Percentiles rank a stretch among this genome's conserved stretches.
These are phyloP conservation scores for Paecilomyces dactylethromorphus DNA, from an alignment of 2,329 filamentous ascomycete genomes.

Conservation along the genomic window DNA sequence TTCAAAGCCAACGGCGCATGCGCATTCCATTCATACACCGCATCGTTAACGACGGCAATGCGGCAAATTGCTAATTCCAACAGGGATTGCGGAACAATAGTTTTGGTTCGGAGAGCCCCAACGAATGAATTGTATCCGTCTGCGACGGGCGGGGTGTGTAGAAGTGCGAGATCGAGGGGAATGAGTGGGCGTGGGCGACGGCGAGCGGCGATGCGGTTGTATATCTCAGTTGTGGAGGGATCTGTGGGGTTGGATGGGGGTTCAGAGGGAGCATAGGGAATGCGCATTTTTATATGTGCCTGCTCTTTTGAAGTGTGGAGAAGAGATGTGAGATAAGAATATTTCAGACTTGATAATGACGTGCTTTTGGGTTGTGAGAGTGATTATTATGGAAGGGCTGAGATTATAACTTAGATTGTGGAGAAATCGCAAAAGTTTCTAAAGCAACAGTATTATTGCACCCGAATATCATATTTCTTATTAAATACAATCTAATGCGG, in stretches of 20 bases:
- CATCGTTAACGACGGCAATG: constrained; percentile 70
- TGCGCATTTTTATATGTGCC: constrained; percentile 19
- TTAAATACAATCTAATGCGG: neutral
- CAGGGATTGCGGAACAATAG: constrained; percentile 42
- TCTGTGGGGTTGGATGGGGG: constrained; percentile 10
- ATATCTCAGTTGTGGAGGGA: constrained; percentile 40
- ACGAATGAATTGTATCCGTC: constrained; percentile 61
- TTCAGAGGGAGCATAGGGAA: constrained; percentile 27
- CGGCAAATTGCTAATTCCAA: constrained; percentile 74
- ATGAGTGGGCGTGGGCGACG: constrained; percentile 65
- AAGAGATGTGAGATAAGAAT: neutral
- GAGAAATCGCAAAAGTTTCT: neutral
- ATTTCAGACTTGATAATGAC: neutral
- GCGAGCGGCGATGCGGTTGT: constrained; percentile 58
- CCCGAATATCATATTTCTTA: neutral
- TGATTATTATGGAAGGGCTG: no score
- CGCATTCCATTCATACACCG: constrained; percentile 79
- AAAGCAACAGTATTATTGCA: neutral
- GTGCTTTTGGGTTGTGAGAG: neutral
- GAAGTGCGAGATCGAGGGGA: constrained; percentile 66
- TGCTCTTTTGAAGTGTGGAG: neutral
- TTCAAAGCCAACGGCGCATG: constrained; percentile 61
- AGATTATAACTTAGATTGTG: neutral
- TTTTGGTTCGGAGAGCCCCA: constrained; percentile 48
- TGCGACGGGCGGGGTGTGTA: constrained; percentile 67